Conservation (phyloP, 192 early-diverging fungal species). For the Backusella westeae region DNA sequence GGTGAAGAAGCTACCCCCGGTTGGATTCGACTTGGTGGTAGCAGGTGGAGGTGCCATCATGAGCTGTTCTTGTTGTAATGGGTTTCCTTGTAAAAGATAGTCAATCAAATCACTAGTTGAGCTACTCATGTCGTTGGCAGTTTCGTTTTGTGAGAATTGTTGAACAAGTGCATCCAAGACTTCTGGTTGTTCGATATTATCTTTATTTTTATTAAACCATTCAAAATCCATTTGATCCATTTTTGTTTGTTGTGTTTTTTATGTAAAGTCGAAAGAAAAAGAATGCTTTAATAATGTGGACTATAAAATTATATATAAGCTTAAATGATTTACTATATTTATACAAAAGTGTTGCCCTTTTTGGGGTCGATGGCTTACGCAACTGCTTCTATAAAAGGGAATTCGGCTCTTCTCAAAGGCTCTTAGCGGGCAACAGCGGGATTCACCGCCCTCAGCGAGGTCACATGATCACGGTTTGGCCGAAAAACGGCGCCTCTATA, state of each 20-base stretch:
- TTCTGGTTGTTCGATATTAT: neutral
- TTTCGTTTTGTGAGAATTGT: neutral
- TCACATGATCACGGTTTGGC: neutral
- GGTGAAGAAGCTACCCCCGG: neutral
- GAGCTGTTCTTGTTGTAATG: neutral
- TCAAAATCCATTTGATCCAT: conserved; percentile 10
- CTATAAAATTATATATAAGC: neutral
- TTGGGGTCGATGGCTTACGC: neutral
- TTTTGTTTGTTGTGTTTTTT: neutral
- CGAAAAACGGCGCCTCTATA: neutral
- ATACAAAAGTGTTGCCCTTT: neutral
- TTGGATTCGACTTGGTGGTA: neutral
- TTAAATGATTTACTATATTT: neutral
- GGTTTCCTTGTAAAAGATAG: neutral
- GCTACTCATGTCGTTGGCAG: neutral
- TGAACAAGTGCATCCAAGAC: neutral
- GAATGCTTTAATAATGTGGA: neutral
- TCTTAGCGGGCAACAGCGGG: too few relatives aligned
- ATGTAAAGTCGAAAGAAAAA: neutral
- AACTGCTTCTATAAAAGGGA: neutral
- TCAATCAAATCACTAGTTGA: neutral
- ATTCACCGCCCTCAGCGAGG: neutral
- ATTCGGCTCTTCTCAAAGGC: neutral
- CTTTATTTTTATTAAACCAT: conserved; percentile 5
- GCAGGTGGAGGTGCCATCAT: neutral